Evolutionary conservation across 345 rosid genomes (phyloP).

Genomic region (Schrenkiella parvula): DNA sequence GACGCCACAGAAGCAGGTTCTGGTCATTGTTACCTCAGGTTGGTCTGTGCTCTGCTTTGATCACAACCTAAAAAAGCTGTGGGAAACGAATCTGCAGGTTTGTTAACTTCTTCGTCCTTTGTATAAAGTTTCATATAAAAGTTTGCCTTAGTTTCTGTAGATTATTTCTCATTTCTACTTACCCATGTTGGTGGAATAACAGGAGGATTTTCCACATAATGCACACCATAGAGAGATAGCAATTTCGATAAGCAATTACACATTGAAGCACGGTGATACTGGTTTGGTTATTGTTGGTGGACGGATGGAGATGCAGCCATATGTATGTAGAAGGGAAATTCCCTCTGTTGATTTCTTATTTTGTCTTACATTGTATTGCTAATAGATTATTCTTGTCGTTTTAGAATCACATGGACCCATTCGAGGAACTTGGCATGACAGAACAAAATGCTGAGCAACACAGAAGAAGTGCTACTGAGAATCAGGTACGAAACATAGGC

Average conservation of each 20-base stretch:
- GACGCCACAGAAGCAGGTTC: conserved; percentile 81
- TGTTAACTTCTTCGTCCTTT: background rate
- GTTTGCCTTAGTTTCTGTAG: background rate
- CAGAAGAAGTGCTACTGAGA: conserved; percentile 85
- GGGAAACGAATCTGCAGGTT: conserved; percentile 96
- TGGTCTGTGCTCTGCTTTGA: conserved; percentile 97
- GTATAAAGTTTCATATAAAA: background rate
- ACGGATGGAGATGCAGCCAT: conserved; percentile 89
- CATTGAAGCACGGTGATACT: conserved; percentile 79
- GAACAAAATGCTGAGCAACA: conserved; percentile 75
- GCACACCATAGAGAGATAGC: conserved; percentile 88
- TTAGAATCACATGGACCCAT: conserved; percentile 76
- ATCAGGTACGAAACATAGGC: conserved; percentile 51
- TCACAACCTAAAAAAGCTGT: conserved; percentile 89
- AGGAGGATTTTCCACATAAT: conserved; percentile 94
- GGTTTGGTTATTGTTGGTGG: conserved; percentile 92
- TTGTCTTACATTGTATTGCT: conserved; percentile 1
- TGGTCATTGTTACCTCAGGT: conserved; percentile 94
- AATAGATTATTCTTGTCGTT: background rate
- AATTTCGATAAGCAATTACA: conserved; percentile 76
- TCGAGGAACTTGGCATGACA: conserved; percentile 76
- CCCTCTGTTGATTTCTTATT: background rate
- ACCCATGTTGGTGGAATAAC: conserved; percentile 18
- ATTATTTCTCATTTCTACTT: background rate
- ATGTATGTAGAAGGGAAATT: conserved; percentile 48